phyloP scores from a whole-genome alignment of 306 rosid species.

The Trifolium dubium region DNA sequence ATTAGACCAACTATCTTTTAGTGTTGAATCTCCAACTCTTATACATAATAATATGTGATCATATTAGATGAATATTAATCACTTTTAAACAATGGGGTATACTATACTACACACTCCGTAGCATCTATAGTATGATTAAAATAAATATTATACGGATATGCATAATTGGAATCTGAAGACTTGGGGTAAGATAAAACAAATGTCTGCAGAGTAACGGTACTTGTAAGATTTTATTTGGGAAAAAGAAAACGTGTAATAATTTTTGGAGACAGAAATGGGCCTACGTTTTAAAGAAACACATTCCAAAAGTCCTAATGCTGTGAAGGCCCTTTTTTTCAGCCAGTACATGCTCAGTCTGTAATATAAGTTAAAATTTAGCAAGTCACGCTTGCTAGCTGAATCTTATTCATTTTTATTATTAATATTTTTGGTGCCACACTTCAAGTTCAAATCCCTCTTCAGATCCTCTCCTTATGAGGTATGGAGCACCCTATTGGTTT shows the following conservation, averaged over 20 bases:
- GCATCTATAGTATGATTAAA: too few species aligned
- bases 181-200: constrained; percentile 1
- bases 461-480: too few species aligned
- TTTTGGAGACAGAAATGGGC: constrained; percentile 14
- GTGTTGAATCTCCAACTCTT: too few species aligned
- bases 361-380: constrained; percentile 40
- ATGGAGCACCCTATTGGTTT: too few species aligned
- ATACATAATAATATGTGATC: too few species aligned
- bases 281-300: constrained; percentile 18
- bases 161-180: neutral
- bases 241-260: constrained; percentile 16
- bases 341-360: constrained; percentile 34
- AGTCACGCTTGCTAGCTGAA: constrained; percentile 23
- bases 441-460: too few species aligned
- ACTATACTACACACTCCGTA: too few species aligned
- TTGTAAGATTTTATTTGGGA: neutral
- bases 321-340: constrained; percentile 27
- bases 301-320: constrained; percentile 36
- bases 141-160: neutral
- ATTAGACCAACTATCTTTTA: too few species aligned
- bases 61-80: too few species aligned
- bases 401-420: constrained; percentile 10
- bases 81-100: too few species aligned
- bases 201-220: constrained; percentile 18
- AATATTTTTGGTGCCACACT: too few species aligned